These are phyloP conservation scores for Tulasnella sp. DNA, from an alignment of 768 basidiomycete genomes.

Conservation along the genomic window DNA sequence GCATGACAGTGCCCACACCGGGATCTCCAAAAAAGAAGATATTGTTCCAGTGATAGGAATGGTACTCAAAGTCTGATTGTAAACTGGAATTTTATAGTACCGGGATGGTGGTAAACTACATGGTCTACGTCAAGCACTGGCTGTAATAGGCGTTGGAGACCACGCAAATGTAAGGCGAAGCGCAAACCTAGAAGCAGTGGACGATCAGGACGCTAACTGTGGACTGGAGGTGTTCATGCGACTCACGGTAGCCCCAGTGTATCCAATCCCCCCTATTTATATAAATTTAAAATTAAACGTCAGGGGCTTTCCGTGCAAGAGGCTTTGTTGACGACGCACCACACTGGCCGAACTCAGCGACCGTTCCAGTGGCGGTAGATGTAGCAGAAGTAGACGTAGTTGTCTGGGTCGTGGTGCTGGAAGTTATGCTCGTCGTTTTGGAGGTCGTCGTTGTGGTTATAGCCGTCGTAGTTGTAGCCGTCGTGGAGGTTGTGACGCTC, in stretches of 20 bases:
- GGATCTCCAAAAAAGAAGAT: too few species aligned
- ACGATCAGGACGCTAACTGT: not conserved
- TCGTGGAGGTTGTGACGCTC: not conserved
- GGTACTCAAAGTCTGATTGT: too few species aligned
- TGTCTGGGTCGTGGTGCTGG: slow-evolving; percentile 2
- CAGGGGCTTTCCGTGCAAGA: too few species aligned
- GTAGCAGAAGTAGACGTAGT: slow-evolving; percentile 3
- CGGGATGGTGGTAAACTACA: too few species aligned
- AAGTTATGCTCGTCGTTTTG: too few species aligned
- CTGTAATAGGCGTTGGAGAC: slow-evolving; percentile 11
- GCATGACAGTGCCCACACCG: too few species aligned
- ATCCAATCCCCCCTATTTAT: slow-evolving; percentile 13
- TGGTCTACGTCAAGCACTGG: slow-evolving; percentile 6
- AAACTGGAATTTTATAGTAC: too few species aligned
- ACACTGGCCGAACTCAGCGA: slow-evolving; percentile 12
- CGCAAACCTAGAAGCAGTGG: not conserved
- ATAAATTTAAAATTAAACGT: too few species aligned
- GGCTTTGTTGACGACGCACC: too few species aligned
- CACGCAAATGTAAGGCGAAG: slow-evolving; percentile 1
- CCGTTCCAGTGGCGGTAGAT: not conserved
- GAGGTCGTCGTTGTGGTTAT: not conserved
- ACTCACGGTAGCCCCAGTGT: slow-evolving; percentile 9
- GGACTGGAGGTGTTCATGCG: not conserved
- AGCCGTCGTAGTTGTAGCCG: not conserved
- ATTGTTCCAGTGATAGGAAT: too few species aligned